A percentile compares a stretch with the other conserved stretches of the same genome.
Evolutionary conservation across 2,329 filamentous ascomycete genomes (phyloP).

Genomic region (Colletotrichum eleusines): DNA sequence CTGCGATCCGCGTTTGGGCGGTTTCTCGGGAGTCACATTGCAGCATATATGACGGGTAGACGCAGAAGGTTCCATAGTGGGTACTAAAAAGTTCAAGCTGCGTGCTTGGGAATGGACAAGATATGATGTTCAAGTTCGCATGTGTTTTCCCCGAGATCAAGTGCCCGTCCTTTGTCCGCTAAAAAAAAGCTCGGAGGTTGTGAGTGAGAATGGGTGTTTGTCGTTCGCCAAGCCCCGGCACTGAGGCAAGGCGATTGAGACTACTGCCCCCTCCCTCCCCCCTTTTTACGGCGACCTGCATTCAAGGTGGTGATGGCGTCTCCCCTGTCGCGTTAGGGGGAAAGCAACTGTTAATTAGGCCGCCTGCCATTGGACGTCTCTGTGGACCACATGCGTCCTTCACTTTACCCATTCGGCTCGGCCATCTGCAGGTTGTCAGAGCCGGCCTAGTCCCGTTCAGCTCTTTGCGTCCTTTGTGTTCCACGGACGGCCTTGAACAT

Average conservation of each 20-base stretch:
- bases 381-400: constrained; percentile 33
- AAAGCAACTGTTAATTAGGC: neutral
- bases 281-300: constrained; percentile 23
- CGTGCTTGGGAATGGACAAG: constrained; percentile 36
- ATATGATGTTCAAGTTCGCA: constrained; percentile 36
- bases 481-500: too few species aligned
- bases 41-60: constrained; percentile 42
- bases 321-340: neutral
- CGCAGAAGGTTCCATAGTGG: constrained; percentile 32
- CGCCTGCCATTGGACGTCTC: constrained; percentile 28
- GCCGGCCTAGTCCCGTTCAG: neutral
- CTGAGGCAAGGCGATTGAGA: neutral
- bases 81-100: constrained; percentile 28
- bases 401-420: neutral
- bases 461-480: neutral
- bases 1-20: constrained; percentile 48
- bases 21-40: constrained; percentile 47
- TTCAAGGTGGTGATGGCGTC: constrained; percentile 6
- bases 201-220: neutral
- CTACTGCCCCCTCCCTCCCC: too few species aligned
- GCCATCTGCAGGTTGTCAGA: neutral
- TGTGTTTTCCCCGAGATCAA: neutral
- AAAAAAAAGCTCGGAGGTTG: neutral
- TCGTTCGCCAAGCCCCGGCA: constrained; percentile 30
- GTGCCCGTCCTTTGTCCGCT: neutral